Base-by-base conservation (phyloP, 2,329 filamentous ascomycete species). In the Beauveria rudraprayagi region DNA sequence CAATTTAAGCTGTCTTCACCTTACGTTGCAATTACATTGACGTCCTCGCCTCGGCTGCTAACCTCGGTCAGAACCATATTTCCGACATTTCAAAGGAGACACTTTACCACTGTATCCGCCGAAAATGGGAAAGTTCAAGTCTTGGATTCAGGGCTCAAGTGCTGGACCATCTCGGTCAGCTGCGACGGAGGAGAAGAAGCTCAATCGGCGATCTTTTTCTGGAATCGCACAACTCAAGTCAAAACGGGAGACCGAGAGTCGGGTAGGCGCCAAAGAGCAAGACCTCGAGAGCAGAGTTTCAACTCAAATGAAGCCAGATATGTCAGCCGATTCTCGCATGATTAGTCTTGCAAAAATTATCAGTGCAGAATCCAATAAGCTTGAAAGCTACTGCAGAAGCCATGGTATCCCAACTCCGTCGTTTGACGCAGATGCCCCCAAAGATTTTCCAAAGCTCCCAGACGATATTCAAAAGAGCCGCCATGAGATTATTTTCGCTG, bases 301-400 rank as follows among this genome's bases (percentile, higher is more conserved):
- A 24, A 44, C 56, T 41, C 67, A 41, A 16, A 34, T 51, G 48
- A 64, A 54, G 52, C 56, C 28, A 63, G 43, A 17, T 10, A 56
- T 16, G 22, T 55, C 62, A n/a, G 53, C 61, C 3, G 68, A 73
- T 11, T 76, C 77, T 2, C 73, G 70, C 26, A 75, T 83, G 70
- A 65, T 77, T 16, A 69, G 71, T 28, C 70, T 83, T n/a, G 79
- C 80, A 2, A 73, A 72, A 54, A 79, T 71, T 52, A 83, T 83
- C 60, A 72, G 73, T 41, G 64, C 66, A 47, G 80, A 83, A 64
- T 78, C 81, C 0, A 76, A 78, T 63, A 82, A 76, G 65, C 68
- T 83, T 19, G 78, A 83, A 61, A 68, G 67, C 3, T 81, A 80
- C 65, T 66, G 83, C 63, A 74, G 71, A 54, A 71, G 74, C 5